phyloP scores from a whole-genome alignment of 2,329 filamentous ascomycete species.

The Epichloe sibirici region DNA sequence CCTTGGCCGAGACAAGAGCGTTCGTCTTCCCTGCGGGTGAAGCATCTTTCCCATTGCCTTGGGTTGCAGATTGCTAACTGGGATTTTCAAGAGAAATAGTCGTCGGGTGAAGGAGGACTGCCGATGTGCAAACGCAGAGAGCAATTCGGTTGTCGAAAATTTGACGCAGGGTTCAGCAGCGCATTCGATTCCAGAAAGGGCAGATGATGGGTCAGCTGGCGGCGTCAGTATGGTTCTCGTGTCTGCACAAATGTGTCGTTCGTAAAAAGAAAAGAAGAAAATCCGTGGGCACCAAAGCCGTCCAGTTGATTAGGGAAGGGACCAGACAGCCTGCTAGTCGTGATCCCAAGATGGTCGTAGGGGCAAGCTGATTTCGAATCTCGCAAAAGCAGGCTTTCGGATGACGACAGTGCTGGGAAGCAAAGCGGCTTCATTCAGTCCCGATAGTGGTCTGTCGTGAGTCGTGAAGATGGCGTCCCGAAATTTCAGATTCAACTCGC shows the following conservation, averaged over 20 bases:
- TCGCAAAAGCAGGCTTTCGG: too few relatives aligned
- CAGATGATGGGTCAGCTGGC: not conserved
- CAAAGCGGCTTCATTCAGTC: not conserved
- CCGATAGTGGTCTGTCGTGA: not conserved
- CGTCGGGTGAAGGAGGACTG: not conserved
- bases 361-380: not conserved
- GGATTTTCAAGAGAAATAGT: not conserved
- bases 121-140: not conserved
- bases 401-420: not conserved
- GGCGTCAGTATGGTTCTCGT: not conserved
- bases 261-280: not conserved
- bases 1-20: slow-evolving; percentile 23
- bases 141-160: not conserved
- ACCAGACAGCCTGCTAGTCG: slow-evolving; percentile 4
- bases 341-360: not conserved
- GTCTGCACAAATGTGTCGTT: not conserved
- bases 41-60: slow-evolving; percentile 21
- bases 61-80: not conserved
- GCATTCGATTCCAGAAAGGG: not conserved
- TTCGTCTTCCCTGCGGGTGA: slow-evolving; percentile 17
- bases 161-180: not conserved
- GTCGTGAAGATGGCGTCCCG: too few relatives aligned
- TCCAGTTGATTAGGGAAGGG: not conserved
- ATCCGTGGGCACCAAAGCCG: not conserved
- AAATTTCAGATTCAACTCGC: not conserved